Percentiles rank a stretch among this genome's conserved stretches.
These are phyloP conservation scores for Ilyonectria destructans DNA, from an alignment of 2,329 filamentous ascomycete species.

Conservation along the genomic window DNA sequence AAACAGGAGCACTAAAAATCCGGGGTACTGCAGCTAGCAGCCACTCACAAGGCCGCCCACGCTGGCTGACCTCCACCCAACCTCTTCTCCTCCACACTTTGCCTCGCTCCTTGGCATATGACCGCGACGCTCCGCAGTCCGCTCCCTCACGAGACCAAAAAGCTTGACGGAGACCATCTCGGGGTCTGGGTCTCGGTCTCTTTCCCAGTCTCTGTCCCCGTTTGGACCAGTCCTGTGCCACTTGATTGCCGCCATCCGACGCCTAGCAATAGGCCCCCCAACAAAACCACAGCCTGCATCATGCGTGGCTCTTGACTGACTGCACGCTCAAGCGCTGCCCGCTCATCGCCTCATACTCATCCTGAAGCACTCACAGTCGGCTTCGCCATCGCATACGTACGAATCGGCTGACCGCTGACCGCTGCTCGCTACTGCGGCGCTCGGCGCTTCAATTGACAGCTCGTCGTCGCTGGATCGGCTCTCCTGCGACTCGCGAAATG, in stretches of 20 bases:
- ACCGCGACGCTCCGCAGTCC: constrained; percentile 42
- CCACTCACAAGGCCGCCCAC: constrained; percentile 40
- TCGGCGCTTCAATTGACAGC: constrained; percentile 13
- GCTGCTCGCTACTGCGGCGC: not conserved
- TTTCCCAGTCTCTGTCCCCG: not conserved
- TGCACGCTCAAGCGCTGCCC: constrained; percentile 20
- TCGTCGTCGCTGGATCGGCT: not conserved
- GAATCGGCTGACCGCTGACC: not conserved
- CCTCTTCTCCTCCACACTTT: constrained; percentile 25
- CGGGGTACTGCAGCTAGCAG: constrained; percentile 41
- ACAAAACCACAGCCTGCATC: constrained; percentile 27
- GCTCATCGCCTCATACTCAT: constrained; percentile 12
- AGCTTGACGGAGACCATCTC: constrained; percentile 15
- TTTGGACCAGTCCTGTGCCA: constrained; percentile 6
- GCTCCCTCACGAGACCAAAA: constrained; percentile 44
- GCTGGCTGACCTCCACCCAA: constrained; percentile 25
- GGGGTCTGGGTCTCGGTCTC: constrained; percentile 4
- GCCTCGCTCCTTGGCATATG: constrained; percentile 39
- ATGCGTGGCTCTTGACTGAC: constrained; percentile 28
- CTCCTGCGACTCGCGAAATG: constrained; percentile 17
- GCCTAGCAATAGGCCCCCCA: constrained; percentile 15
- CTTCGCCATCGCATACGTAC: not conserved
- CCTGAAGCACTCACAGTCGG: not conserved
- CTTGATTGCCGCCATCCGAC: constrained; percentile 9
- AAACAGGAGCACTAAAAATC: constrained; percentile 38